Evolutionary conservation across 2,329 filamentous ascomycete genomes (phyloP), one percentile per base, ranked within the genome.

Genomic region (Pyrenochaeta sp.): DNA sequence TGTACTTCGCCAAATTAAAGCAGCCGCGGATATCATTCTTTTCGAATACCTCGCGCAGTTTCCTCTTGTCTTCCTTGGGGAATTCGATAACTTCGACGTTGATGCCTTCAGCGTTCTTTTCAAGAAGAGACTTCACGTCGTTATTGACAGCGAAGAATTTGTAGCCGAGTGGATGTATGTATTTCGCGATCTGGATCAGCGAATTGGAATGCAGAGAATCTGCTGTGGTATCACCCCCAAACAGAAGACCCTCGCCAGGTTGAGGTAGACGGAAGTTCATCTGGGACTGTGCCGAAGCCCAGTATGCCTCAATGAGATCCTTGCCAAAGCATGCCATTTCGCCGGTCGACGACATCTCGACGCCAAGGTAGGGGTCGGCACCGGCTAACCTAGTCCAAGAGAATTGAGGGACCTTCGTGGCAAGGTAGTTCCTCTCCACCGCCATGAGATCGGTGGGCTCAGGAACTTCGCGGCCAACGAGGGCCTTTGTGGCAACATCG

Each of bases 191-290:
- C 72, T 86, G 85, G 55, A 88, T 85, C 52, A 99, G 84, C 78
- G 86, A 82, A 20, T 87, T 87, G 55, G 88, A 89, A 54, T 67
- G 64, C 1, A 68, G 60, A 21, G 64, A 60, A 37, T 56, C 63
- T n/a, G 59, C 43, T 64, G 81, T 83, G 56, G 87, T 80, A 75
- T 97, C 91, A 67, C 95, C 95, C 61, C 95, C 95, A 63, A 99
- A 91, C 47, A 99, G 88, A 54, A 99, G 88, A 80, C 95, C 94
- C 83, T 97, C 92, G 63, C 95, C 95, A 47, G 92, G 91, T 77
- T 96, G 89, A 37, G 95, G 95, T 71, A 97, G 86, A 67, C 93
- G 91, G 91, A 98, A 98, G 87, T 98, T 99, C 94, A 98, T 99
- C 69, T 91, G 94, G 17, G 92, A 95, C 80, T 99, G 95, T 58